Evolutionary conservation across 495 filamentous ascomycete genomes (phyloP), one percentile per base, ranked within the genome.

Genomic region (Penicillium crystallinum): DNA sequence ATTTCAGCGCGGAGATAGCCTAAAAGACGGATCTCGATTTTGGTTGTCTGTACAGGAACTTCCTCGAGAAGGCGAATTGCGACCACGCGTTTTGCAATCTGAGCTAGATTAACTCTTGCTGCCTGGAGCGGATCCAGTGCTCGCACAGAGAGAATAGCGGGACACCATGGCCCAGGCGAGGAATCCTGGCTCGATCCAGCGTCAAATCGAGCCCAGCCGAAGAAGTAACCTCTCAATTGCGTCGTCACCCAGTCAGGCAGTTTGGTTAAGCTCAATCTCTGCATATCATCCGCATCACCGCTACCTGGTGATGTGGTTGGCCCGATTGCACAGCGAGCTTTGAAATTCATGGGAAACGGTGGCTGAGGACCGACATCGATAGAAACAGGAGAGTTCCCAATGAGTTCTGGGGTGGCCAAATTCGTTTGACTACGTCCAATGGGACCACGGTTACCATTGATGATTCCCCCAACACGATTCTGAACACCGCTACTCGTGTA

Each of bases 321-420:
- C 4, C 61, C 57, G 2, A 65, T 53, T 47, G 75, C 56, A 2
- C 47, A 35, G 14, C 64, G 55, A 7, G 65, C 77, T n/a, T 60
- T 59, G 46, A 87, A 80, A 8, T 68, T 67, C 34, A 86, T 65
- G 0, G 84, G 85, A 47, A 81, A 85, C 2, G 83, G 84, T 1
- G 70, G 39, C 52, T 74, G 63, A 0, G 83, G 82, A 2, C 83
- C 82, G 4, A 66, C 45, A 10, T 82, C 76, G 7, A 74, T 46
- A 10, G 62, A 61, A 4, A 72, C 36, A 9, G 50, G 9, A 2
- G 17, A 40, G 27, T 37, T 41, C 19, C 31, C 34, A 14, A 36
- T 9, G 21, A 41, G 67, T 46, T 31, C 47, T 34, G 29, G 60
- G 41, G 18, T 44, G 57, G 40, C 43, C 47, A 7, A 53, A 54